Percentiles rank a stretch among this genome's conserved stretches.
phyloP scores from a whole-genome alignment of 2,329 filamentous ascomycete genomes.

The Colletotrichum kahawae region DNA sequence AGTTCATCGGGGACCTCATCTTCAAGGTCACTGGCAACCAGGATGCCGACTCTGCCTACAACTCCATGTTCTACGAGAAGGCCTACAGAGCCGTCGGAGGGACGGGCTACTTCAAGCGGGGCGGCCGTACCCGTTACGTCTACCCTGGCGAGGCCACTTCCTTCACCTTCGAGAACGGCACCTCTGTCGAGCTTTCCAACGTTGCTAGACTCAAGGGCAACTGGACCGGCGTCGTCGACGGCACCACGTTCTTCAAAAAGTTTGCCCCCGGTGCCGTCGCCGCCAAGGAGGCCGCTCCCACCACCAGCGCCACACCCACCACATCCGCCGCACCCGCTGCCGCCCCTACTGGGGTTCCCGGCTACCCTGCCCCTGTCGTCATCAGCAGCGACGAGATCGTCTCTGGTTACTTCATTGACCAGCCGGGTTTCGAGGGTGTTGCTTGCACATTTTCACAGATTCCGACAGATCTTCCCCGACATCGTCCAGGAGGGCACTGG shows the following conservation, averaged over 20 bases:
- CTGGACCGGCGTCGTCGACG: slow-evolving; percentile 33
- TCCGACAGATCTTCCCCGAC: slow-evolving; percentile 53
- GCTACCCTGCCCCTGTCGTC: slow-evolving; percentile 33
- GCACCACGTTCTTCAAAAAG: slow-evolving; percentile 33
- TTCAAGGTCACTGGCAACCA: slow-evolving; percentile 23
- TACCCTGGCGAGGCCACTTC: slow-evolving; percentile 36
- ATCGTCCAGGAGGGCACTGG: slow-evolving; percentile 44
- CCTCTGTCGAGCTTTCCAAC: slow-evolving; percentile 31
- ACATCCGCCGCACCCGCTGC: background rate
- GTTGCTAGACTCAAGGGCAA: slow-evolving; percentile 31
- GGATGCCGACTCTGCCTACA: slow-evolving; percentile 36
- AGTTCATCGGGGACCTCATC: slow-evolving; percentile 25
- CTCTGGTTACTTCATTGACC: slow-evolving; percentile 37
- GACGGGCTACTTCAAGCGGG: slow-evolving; percentile 32
- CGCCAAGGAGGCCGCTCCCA: background rate
- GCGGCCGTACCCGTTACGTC: slow-evolving; percentile 30
- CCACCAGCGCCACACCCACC: background rate
- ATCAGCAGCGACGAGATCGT: slow-evolving; percentile 28
- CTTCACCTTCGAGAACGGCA: slow-evolving; percentile 41
- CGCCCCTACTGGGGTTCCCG: background rate
- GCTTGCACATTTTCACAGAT: slow-evolving; percentile 35
- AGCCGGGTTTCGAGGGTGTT: slow-evolving; percentile 30
- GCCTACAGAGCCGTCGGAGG: slow-evolving; percentile 20
- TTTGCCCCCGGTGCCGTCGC: slow-evolving; percentile 28
- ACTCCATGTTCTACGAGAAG: slow-evolving; percentile 39